Percentiles rank a stretch among this genome's conserved stretches.
Conservation (phyloP, 371 early-diverging fungal species). For the Mucor saturninus region DNA sequence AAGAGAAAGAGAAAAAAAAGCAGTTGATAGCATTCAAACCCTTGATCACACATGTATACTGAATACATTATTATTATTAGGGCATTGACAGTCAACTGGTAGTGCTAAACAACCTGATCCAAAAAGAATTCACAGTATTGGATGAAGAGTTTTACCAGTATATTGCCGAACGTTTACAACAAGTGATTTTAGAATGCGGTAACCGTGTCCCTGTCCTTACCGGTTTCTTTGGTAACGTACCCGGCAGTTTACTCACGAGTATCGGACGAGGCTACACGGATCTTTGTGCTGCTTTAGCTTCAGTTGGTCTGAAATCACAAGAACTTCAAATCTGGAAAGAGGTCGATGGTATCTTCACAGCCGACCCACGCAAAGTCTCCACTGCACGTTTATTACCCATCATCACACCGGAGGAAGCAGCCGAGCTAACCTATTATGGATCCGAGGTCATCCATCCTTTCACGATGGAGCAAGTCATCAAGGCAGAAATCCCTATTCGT, state of each 20-base stretch:
- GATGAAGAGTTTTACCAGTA: constrained; percentile 95
- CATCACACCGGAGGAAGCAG: constrained; percentile 98
- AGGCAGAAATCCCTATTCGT: constrained; percentile 93
- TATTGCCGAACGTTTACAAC: constrained; percentile 68
- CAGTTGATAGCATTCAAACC: too few species aligned
- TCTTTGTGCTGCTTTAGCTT: constrained; percentile 93
- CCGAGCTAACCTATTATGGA: constrained; percentile 97
- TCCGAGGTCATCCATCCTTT: constrained; percentile 98
- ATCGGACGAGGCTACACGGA: constrained; percentile 99
- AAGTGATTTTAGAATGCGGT: constrained; percentile 65
- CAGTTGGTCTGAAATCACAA: constrained; percentile 83
- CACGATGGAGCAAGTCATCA: constrained; percentile 98
- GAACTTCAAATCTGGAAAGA: constrained; percentile 99
- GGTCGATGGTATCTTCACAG: constrained; percentile 98
- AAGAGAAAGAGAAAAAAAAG: not conserved
- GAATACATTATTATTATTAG: constrained; percentile 25
- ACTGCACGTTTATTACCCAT: constrained; percentile 86
- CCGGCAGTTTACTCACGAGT: constrained; percentile 87
- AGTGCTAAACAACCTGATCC: constrained; percentile 81
- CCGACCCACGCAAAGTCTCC: constrained; percentile 96
- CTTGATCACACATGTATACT: too few species aligned
- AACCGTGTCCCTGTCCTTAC: constrained; percentile 87
- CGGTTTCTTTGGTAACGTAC: constrained; percentile 94
- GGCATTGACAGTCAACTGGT: constrained; percentile 86
- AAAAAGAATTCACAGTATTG: constrained; percentile 69